phyloP scores from a whole-genome alignment of 148 eudicot species.

The Camellia japonica region DNA sequence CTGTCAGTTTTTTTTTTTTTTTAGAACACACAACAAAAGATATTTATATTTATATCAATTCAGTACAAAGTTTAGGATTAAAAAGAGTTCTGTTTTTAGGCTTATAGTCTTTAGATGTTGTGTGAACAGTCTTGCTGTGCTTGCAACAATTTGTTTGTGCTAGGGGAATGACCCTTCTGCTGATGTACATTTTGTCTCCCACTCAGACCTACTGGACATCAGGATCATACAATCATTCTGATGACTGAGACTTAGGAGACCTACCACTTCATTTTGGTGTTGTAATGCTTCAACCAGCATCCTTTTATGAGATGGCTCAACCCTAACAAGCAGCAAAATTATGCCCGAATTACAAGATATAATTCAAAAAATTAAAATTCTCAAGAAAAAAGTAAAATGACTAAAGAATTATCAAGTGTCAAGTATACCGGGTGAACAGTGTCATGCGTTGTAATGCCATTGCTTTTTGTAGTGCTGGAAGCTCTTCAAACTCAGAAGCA shows the following conservation, averaged over 20 bases:
- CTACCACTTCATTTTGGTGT: slow-evolving; percentile 97
- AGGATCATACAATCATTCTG: background rate
- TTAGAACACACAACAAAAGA: too few species aligned
- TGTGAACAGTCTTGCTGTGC: too few species aligned
- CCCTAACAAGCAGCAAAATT: slow-evolving; percentile 45
- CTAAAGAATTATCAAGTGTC: background rate
- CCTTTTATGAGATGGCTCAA: slow-evolving; percentile 97
- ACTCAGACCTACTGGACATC: background rate
- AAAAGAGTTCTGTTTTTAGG: too few species aligned
- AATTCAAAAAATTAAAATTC: background rate
- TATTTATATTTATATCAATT: too few species aligned
- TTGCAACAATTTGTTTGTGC: too few species aligned
- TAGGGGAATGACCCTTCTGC: too few species aligned
- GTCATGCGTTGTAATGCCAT: slow-evolving; percentile 87
- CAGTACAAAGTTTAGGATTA: too few species aligned
- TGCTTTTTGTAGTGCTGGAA: slow-evolving; percentile 86
- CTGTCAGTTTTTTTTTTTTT: too few species aligned
- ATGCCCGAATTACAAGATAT: slow-evolving; percentile 3
- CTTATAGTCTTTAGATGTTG: too few species aligned
- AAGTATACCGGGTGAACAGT: slow-evolving; percentile 71
- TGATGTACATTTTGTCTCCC: background rate
- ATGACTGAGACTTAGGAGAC: slow-evolving; percentile 13
- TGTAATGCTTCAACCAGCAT: slow-evolving; percentile 98
- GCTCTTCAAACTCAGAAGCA: slow-evolving; percentile 97
- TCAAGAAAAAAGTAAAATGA: background rate